These are phyloP conservation scores for Plectosphaerella sp. DNA, from an alignment of 2,329 filamentous ascomycete genomes.

Conservation along the genomic window DNA sequence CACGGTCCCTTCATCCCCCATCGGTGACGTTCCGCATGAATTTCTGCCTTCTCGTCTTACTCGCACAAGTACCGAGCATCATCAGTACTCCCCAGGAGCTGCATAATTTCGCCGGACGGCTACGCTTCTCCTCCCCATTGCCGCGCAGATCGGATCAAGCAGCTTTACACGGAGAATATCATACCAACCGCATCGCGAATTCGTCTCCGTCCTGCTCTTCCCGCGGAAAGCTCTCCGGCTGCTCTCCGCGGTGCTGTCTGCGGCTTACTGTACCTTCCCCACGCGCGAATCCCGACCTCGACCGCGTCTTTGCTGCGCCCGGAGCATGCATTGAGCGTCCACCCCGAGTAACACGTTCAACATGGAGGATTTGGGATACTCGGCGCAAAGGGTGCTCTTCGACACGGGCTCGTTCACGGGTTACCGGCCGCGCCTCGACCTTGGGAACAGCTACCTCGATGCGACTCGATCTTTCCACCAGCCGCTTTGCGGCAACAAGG, in stretches of 20 bases:
- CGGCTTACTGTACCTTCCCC: background rate
- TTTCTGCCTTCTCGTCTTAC: no score
- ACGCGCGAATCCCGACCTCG: background rate
- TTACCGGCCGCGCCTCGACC: constrained; percentile 42
- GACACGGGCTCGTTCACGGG: constrained; percentile 60
- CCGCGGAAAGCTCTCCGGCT: background rate
- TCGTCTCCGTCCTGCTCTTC: background rate
- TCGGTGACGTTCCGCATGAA: no score
- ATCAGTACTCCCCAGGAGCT: no score
- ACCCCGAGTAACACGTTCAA: background rate
- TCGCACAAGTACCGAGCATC: no score
- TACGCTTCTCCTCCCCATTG: no score
- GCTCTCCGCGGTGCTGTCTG: background rate
- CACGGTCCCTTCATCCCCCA: no score
- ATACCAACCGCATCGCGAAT: no score
- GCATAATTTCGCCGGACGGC: no score
- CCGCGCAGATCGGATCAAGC: no score
- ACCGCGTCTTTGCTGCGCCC: background rate
- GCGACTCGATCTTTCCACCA: constrained; percentile 49
- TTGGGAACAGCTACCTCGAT: constrained; percentile 58
- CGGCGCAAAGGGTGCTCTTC: constrained; percentile 41
- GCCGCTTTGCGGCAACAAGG: constrained; percentile 79
- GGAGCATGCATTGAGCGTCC: background rate
- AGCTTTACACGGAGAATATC: no score
- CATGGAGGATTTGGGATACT: constrained; percentile 10